Evolutionary conservation across 805 yeast species (phyloP), one percentile per base, ranked within the genome.

Genomic region (Kodamaea laetipori): DNA sequence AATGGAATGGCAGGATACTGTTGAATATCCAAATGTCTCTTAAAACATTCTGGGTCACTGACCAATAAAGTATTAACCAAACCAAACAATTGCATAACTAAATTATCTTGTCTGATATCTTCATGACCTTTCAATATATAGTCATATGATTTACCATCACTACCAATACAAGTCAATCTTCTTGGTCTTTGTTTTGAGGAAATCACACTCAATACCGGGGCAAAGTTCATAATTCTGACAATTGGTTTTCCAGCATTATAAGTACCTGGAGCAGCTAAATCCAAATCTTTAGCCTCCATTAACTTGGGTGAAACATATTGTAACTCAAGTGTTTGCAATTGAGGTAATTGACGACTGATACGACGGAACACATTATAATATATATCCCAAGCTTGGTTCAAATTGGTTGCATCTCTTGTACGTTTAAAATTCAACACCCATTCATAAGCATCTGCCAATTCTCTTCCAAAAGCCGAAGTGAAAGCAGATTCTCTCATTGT

Each of bases 351-450:
- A 50, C 95, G 78, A 48, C 90, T 82, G 44, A 94, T 89, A 49
- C 95, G 78, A 53, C 96, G 79, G 79, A 92, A 94, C 2, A 94
- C 97, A 52, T 85, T 86, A 63, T 92, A 90, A 60, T 92, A 92
- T 12, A 90, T 84, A 61, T 92, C 98, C 99, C 99, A 92, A 0
- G 98, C 98, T 64, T 94, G 98, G 57, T 90, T 90, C 63, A 92
- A 66, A 54, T 90, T 92, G 18, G 95, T 83, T 39, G 83, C 79
- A 60, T 94, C 98, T 46, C 83, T 86, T 0, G 95, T 85, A 36
- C 89, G 73, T 59, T 88, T 84, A 67, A 80, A 94, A 57, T 88
- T 87, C 60, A 82, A 72, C 1, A 90, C 84, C 97, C 97, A 92
- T 55, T 90, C 96, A 55, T 85, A 82, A 0, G 99, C 99, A 63